phyloP scores from a whole-genome alignment of 2,329 filamentous ascomycete species.

The Fusarium marasasianum region DNA sequence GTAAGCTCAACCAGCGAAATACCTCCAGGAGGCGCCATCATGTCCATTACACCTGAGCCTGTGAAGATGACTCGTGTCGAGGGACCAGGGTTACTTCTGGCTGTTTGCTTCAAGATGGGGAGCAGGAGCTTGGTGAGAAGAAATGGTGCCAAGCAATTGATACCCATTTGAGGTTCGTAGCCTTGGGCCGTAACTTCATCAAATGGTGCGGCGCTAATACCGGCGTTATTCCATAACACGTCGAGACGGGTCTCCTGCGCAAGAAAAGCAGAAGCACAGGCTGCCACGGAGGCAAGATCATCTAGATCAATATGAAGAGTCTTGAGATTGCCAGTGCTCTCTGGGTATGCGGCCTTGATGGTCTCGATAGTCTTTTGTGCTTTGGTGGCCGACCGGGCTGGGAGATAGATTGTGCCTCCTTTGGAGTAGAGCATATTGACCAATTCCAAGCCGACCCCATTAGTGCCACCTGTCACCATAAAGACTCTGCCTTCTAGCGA shows the following conservation, averaged over 20 bases:
- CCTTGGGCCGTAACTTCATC: slow-evolving; percentile 36
- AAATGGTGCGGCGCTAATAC: background rate
- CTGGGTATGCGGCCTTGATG: background rate
- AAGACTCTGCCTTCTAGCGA: slow-evolving; percentile 46
- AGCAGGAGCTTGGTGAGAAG: slow-evolving; percentile 48
- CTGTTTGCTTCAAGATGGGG: slow-evolving; percentile 43
- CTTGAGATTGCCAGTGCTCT: slow-evolving; percentile 32
- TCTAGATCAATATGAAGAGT: slow-evolving; percentile 52
- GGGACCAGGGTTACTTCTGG: background rate
- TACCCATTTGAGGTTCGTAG: slow-evolving; percentile 46
- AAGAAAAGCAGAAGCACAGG: slow-evolving; percentile 49
- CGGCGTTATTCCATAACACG: slow-evolving; percentile 55
- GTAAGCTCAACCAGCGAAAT: slow-evolving; percentile 40
- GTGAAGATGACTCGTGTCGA: slow-evolving; percentile 45
- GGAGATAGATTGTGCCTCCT: slow-evolving; percentile 60
- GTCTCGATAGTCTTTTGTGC: slow-evolving; percentile 44
- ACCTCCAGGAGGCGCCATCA: slow-evolving; percentile 36
- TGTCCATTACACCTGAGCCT: slow-evolving; percentile 40
- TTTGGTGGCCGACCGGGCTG: background rate
- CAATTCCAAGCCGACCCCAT: slow-evolving; percentile 61
- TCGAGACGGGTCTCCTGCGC: slow-evolving; percentile 52
- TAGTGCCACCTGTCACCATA: slow-evolving; percentile 60
- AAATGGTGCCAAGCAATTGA: slow-evolving; percentile 47
- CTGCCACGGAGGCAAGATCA: slow-evolving; percentile 53
- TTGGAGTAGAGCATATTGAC: slow-evolving; percentile 61